Conservation (phyloP, 2,329 filamentous ascomycete species). For the Ceratocystiopsis sp. region DNA sequence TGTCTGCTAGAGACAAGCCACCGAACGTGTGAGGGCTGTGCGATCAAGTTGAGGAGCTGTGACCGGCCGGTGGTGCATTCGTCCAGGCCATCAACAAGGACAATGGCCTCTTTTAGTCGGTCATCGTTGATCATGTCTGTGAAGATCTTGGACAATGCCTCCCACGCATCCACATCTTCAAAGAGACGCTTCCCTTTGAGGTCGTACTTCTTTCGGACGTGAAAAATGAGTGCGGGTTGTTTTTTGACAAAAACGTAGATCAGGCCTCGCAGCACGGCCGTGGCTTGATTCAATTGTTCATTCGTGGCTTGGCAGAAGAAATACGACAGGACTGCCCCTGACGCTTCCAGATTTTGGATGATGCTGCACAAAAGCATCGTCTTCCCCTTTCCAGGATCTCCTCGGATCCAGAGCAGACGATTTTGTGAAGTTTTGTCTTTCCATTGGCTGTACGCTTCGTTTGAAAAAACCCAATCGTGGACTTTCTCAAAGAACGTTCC, state of each 20-base stretch:
- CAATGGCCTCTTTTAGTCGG: conserved; percentile 13
- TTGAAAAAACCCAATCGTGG: conserved; percentile 20
- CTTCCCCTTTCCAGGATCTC: conserved; percentile 25
- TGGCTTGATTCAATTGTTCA: conserved; percentile 13
- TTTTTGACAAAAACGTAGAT: conserved; percentile 15
- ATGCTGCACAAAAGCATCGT: conserved; percentile 25
- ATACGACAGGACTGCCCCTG: conserved; percentile 7
- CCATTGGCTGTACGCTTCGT: conserved; percentile 14
- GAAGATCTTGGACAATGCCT: conserved; percentile 21
- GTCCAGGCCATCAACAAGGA: conserved; percentile 31
- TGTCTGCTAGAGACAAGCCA: conserved; percentile 29
- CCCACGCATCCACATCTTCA: conserved; percentile 21
- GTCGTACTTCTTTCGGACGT: conserved; percentile 19
- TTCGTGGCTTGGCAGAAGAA: conserved; percentile 20
- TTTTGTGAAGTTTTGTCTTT: neutral
- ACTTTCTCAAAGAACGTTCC: conserved; percentile 17
- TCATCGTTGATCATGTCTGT: conserved; percentile 21
- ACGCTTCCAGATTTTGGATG: conserved; percentile 16
- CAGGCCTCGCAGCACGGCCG: conserved; percentile 16
- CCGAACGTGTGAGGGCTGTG: conserved; percentile 15
- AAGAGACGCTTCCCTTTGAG: conserved; percentile 17
- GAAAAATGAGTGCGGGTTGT: conserved; percentile 16
- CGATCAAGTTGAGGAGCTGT: conserved; percentile 20
- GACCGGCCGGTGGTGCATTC: conserved; percentile 18
- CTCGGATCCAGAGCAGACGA: conserved; percentile 21